These are phyloP conservation scores for Paecilomyces sp. DNA, from an alignment of 2,329 filamentous ascomycete genomes.

Conservation along the genomic window DNA sequence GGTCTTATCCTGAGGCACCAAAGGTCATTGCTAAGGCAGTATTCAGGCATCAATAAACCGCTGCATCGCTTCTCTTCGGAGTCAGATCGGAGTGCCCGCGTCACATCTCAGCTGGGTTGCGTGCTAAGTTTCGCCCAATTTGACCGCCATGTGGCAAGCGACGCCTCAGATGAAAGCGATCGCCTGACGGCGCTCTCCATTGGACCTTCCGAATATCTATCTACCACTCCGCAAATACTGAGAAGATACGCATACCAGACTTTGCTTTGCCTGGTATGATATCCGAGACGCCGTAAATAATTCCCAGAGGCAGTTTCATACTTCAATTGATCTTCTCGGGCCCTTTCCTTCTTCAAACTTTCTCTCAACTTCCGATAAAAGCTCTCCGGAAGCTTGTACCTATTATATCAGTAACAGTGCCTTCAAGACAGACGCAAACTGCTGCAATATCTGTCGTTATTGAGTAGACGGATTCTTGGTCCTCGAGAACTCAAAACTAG, in stretches of 20 bases:
- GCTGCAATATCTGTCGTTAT: background rate
- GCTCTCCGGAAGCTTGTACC: background rate
- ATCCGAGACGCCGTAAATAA: background rate
- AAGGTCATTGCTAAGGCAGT: background rate
- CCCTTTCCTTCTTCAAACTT: background rate
- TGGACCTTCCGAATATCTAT: background rate
- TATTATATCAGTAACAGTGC: background rate
- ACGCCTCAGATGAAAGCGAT: background rate
- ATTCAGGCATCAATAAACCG: background rate
- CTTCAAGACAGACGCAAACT: background rate
- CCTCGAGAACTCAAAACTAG: background rate
- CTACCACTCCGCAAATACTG: background rate
- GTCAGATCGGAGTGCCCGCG: background rate
- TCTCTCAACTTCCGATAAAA: background rate
- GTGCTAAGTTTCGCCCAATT: background rate
- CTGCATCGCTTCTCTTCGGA: background rate
- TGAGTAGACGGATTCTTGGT: background rate
- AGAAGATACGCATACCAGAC: background rate
- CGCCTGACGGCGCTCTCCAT: background rate
- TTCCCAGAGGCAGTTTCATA: background rate
- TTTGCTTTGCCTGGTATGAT: background rate
- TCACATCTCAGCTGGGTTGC: background rate
- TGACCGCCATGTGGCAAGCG: background rate
- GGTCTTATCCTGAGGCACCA: background rate
- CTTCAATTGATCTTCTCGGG: background rate